Conservation (phyloP, 2,329 filamentous ascomycete genomes). For the Penicillium sp. region DNA sequence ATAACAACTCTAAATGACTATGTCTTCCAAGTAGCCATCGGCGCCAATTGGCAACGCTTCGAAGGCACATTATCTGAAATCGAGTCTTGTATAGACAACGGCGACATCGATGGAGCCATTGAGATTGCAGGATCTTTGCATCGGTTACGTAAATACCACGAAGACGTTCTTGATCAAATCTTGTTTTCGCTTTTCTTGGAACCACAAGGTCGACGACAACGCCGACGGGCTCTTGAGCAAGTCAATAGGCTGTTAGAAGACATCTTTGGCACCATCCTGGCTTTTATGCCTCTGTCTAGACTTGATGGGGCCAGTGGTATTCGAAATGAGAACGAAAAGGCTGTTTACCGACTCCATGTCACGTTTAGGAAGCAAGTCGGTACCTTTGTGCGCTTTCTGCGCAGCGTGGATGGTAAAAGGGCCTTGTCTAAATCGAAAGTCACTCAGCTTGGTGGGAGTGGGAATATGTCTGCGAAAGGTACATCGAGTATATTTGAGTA, state of each 20-base stretch:
- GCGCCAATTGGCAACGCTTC: conserved; percentile 68
- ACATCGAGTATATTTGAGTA: conserved; percentile 60
- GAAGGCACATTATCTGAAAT: conserved; percentile 62
- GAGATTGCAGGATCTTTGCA: conserved; percentile 59
- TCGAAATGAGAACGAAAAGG: conserved; percentile 35
- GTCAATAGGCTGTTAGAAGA: conserved; percentile 70
- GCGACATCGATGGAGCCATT: conserved; percentile 44
- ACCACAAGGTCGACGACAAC: conserved; percentile 46
- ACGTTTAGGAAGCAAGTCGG: conserved; percentile 68
- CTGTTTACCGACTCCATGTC: conserved; percentile 55
- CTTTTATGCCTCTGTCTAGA: conserved; percentile 54
- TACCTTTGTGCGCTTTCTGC: conserved; percentile 69
- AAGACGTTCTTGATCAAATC: conserved; percentile 69
- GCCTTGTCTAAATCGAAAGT: conserved; percentile 30
- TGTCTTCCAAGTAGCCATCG: conserved; percentile 74
- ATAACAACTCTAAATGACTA: conserved; percentile 69
- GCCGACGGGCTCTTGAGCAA: conserved; percentile 55
- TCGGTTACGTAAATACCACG: conserved; percentile 65
- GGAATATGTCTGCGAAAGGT: conserved; percentile 6
- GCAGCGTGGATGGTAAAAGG: conserved; percentile 61
- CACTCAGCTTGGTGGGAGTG: conserved; percentile 20
- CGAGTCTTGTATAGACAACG: conserved; percentile 52
- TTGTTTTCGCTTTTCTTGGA: conserved; percentile 69
- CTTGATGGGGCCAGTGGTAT: conserved; percentile 36
- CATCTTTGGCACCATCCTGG: conserved; percentile 68